Evolutionary conservation across 306 rosid genomes (phyloP), one percentile per base, ranked within the genome.

Genomic region (Hippophae tibetana): DNA sequence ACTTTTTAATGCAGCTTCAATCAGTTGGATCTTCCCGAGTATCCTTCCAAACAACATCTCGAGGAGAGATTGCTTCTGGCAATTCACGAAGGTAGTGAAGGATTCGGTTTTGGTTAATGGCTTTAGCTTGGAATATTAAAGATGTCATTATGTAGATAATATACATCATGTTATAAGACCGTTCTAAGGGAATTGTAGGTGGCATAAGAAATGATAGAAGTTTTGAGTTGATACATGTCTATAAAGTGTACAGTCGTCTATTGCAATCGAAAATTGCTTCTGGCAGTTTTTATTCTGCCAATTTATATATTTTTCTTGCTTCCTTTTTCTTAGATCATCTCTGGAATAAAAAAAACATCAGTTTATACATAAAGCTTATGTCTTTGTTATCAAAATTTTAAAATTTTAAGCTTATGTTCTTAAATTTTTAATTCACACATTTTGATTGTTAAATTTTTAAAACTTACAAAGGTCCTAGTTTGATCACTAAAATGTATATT

Each of bases 11-110:
- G 81, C 97, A 93, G 99, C 70, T 93, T 93, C 86, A 93, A 93
- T 76, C 99, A 93, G 67, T 68, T 93, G 66, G 99, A 93, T 81
- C 76, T 93, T 45, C 97, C 99, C 0, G 99, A 93, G 77, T 93
- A 93, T 78, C 99, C 97, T 3, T 86, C 99, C 10, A 89, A 82
- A 66, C 75, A 88, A 71, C 94, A 88, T 73, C 78, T 93, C 52
- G 97, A 93, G 73, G 95, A 93, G 74, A 84, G 89, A 67, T 53
- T 93, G 63, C 89, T 89, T 58, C 90, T 89, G 47, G 97, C 99
- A 10, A 86, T 93, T 73, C 99, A 93, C 10, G 99, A 93, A 72
- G 99, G 77, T 52, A 93, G 61, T 43, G 99, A 93, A 75, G 99
- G 99, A 68, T 93, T 93, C 61, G 99, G 99, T 51, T 93, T 93